A percentile compares a stretch with the other conserved stretches of the same genome.
Conservation (phyloP, 495 filamentous ascomycete genomes). For the Penicillium cinerascens region DNA sequence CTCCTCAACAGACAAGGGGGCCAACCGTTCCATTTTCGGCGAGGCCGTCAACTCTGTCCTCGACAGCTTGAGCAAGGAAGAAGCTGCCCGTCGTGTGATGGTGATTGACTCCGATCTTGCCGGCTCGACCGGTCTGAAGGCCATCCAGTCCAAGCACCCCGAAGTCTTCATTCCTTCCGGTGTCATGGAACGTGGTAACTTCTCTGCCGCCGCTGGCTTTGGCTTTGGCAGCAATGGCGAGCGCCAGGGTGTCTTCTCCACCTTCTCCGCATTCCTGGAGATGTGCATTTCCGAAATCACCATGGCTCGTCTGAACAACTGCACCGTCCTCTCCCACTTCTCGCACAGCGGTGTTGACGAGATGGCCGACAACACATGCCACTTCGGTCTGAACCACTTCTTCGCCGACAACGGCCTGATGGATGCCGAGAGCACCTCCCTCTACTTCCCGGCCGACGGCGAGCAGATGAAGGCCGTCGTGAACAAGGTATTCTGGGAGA, state of each 20-base stretch:
- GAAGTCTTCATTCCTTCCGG: conserved; percentile 35
- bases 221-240: conserved; percentile 38
- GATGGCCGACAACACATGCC: conserved; percentile 44
- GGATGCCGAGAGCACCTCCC: conserved; percentile 26
- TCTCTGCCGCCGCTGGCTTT: conserved; percentile 39
- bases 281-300: conserved; percentile 43
- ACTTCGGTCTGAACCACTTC: conserved; percentile 43
- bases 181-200: conserved; percentile 43
- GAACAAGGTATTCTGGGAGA: conserved; percentile 34
- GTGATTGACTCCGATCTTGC: conserved; percentile 42
- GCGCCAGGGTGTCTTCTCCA: conserved; percentile 41
- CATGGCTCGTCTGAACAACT: conserved; percentile 41
- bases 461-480: conserved; percentile 45
- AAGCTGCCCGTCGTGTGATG: conserved; percentile 39
- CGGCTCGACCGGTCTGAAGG: conserved; percentile 40
- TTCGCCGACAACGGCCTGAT: conserved; percentile 41
- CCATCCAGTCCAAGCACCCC: conserved; percentile 31
- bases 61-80: conserved; percentile 35
- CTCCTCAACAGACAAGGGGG: conserved; percentile 33
- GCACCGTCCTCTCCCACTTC: conserved; percentile 39
- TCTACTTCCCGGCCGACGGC: conserved; percentile 43
- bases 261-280: conserved; percentile 41
- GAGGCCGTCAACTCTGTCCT: conserved; percentile 39
- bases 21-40: conserved; percentile 37
- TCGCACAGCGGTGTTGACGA: conserved; percentile 41